A percentile compares a stretch with the other conserved stretches of the same genome.
These are phyloP conservation scores for Talaromyces sp. DNA, from an alignment of 2,329 filamentous ascomycete species.

Conservation along the genomic window DNA sequence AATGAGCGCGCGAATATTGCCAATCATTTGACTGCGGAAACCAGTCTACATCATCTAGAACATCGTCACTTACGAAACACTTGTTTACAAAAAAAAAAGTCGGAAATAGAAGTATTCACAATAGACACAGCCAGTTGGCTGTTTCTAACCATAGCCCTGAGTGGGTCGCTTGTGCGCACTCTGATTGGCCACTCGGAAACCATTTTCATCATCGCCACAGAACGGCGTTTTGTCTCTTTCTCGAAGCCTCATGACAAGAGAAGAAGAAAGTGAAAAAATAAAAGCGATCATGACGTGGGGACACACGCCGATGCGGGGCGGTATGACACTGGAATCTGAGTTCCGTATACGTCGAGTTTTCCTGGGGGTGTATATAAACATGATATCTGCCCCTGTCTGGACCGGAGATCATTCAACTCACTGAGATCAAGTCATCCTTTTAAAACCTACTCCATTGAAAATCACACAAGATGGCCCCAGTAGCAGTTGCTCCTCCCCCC, in stretches of 20 bases:
- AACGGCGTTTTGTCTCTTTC: background rate
- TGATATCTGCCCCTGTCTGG: background rate
- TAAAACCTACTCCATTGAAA: background rate
- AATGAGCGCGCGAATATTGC: background rate
- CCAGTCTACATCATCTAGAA: background rate
- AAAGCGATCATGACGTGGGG: background rate
- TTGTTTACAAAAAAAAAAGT: background rate
- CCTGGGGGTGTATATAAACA: conserved; percentile 1
- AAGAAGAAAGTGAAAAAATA: background rate
- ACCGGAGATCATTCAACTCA: background rate
- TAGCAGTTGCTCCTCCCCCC: conserved; percentile 20
- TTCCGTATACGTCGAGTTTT: conserved; percentile 1
- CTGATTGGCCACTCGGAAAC: conserved; percentile 14
- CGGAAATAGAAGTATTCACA: background rate
- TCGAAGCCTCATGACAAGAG: background rate
- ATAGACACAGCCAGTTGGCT: background rate
- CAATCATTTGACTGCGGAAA: conserved; percentile 1
- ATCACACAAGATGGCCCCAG: conserved; percentile 17
- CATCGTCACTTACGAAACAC: too few species aligned
- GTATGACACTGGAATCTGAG: conserved; percentile 6
- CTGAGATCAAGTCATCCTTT: background rate
- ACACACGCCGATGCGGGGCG: background rate
- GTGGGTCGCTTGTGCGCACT: background rate
- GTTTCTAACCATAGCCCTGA: background rate
- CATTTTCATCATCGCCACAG: conserved; percentile 8